Evolutionary conservation across 768 basidiomycete genomes (phyloP), one percentile per base, ranked within the genome.

Genomic region (Naganishia randhawae): DNA sequence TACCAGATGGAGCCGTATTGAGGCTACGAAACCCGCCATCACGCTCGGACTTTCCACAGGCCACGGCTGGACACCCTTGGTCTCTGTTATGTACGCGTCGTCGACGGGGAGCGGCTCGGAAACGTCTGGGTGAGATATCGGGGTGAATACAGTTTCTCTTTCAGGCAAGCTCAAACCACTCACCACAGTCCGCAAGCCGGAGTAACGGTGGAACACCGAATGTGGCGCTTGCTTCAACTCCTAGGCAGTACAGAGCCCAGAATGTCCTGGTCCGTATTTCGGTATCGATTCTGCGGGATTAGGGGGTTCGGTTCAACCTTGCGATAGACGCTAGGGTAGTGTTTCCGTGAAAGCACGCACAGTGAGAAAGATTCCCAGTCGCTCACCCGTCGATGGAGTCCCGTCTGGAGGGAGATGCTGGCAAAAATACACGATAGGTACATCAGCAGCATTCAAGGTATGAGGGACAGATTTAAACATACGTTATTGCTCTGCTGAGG

Each of bases 191-290:
- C 13, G 29, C n/a, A 19, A 71, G 39, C n/a, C 65, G 67, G 11
- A 71, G 63, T 35, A 71, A 25, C 7, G 70, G 67, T 19, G 72
- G 70, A n/a, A 70, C 41, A 25, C 72, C 72, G 54, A 61, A 73
- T 13, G 70, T 73, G 17, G 52, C 71, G 57, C 72, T 71, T 11
- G 70, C 69, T 35, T 71, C 71, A 31, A 71, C 54, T n/a, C 68
- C 41, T 37, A 71, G 69, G 31, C 57, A 63, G 61, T 73, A 73
- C 35, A 73, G 25, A 13, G 70, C 72, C 72, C 72, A 73, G 27
- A 73, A 39, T 13, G 72, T 73, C 19, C 72, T 32, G 29, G 68
- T 73, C 2, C 72, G 69, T 29, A 66, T 67, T 62, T 73, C 72
- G 22, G 66, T 41, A n/a, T 72, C 71, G 51, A 72, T 54, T 6